phyloP scores from a whole-genome alignment of 768 basidiomycete species.

The Leccinum ochraceum region DNA sequence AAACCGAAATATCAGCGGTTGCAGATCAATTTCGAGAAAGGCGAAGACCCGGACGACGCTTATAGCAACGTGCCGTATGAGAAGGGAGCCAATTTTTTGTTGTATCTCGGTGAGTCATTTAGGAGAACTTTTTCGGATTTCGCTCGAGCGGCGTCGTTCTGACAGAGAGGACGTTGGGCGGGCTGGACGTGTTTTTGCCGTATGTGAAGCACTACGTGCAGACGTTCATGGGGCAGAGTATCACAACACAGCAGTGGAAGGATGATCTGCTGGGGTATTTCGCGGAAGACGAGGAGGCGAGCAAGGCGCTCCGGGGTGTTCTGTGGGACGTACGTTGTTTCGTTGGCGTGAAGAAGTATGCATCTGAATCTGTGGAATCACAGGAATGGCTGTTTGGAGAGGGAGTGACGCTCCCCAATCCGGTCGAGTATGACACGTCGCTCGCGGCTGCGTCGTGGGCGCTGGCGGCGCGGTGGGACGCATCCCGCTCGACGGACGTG shows the following conservation, averaged over 20 bases:
- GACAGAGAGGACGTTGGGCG: slow-evolving; percentile 17
- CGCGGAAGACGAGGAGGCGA: slow-evolving; percentile 49
- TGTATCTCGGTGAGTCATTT: slow-evolving; percentile 65
- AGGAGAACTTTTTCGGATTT: background rate
- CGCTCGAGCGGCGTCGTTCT: background rate
- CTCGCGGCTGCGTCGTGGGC: slow-evolving; percentile 69
- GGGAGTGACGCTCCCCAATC: slow-evolving; percentile 69
- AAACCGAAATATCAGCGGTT: too few relatives aligned
- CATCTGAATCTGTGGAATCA: background rate
- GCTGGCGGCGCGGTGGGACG: slow-evolving; percentile 76
- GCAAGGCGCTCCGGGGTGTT: slow-evolving; percentile 66
- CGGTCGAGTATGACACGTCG: slow-evolving; percentile 72
- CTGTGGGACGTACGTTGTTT: slow-evolving; percentile 71
- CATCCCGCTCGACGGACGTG: slow-evolving; percentile 51
- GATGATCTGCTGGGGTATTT: slow-evolving; percentile 75
- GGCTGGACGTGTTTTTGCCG: slow-evolving; percentile 67
- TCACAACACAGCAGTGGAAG: slow-evolving; percentile 85
- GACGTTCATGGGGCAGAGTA: slow-evolving; percentile 80
- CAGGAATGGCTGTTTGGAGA: slow-evolving; percentile 85
- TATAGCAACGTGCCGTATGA: slow-evolving; percentile 80
- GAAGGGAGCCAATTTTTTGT: slow-evolving; percentile 86
- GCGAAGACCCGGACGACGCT: slow-evolving; percentile 68
- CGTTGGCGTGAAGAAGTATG: background rate
- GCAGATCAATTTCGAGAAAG: too few relatives aligned
- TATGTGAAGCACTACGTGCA: slow-evolving; percentile 82